phyloP scores from a whole-genome alignment of 2,329 filamentous ascomycete genomes.

The Trichoderma sp. region DNA sequence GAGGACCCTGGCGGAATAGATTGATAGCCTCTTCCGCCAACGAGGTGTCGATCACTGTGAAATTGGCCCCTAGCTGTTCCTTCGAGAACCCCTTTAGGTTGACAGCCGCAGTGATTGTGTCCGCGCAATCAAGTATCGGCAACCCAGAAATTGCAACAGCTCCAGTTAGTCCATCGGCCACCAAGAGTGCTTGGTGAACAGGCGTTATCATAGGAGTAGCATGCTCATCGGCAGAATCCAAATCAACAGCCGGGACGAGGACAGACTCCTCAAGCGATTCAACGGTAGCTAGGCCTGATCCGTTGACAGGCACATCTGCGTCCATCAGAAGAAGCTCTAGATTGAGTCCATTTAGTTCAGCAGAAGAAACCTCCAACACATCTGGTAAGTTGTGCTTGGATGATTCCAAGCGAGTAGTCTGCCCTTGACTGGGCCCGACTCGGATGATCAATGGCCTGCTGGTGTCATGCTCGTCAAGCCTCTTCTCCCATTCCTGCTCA shows the following conservation, averaged over 20 bases:
- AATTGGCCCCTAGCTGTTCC: slow-evolving; percentile 40
- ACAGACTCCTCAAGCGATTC: slow-evolving; percentile 60
- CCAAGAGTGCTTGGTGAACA: slow-evolving; percentile 76
- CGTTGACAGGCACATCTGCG: slow-evolving; percentile 40
- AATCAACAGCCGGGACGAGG: slow-evolving; percentile 73
- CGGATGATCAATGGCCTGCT: slow-evolving; percentile 62
- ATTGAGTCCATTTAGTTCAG: slow-evolving; percentile 57
- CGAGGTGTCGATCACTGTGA: slow-evolving; percentile 62
- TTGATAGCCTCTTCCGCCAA: slow-evolving; percentile 62
- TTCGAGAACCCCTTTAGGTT: slow-evolving; percentile 50
- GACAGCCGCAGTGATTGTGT: slow-evolving; percentile 54
- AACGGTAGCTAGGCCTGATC: slow-evolving; percentile 35
- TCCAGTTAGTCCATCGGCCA: slow-evolving; percentile 70
- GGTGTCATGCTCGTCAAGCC: slow-evolving; percentile 52
- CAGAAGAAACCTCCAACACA: slow-evolving; percentile 63
- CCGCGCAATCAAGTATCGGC: slow-evolving; percentile 38
- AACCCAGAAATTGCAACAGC: slow-evolving; percentile 54
- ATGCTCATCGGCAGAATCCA: slow-evolving; percentile 63
- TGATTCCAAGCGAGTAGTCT: slow-evolving; percentile 30
- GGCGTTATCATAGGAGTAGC: slow-evolving; percentile 71
- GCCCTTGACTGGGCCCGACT: slow-evolving; percentile 39
- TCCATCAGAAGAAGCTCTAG: slow-evolving; percentile 63
- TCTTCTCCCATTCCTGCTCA: slow-evolving; percentile 64
- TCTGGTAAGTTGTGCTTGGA: slow-evolving; percentile 43
- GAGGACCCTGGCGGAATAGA: slow-evolving; percentile 66